Conservation (phyloP, 2,329 filamentous ascomycete genomes). For the Aspergillus sp. region DNA sequence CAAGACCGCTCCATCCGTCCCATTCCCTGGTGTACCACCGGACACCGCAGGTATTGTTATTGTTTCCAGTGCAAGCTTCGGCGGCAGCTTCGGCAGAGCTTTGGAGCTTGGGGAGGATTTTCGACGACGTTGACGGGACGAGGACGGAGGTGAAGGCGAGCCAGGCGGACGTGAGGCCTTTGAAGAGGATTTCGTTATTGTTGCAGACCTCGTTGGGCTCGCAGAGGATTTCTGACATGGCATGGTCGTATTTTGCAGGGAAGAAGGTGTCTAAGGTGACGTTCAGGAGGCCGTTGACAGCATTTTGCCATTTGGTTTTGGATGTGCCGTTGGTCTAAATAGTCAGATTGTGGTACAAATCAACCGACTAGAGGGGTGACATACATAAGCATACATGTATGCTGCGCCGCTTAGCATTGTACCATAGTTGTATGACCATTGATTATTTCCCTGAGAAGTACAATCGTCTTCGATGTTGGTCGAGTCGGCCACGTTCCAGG, state of each 20-base stretch:
- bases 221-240: slow-evolving; percentile 63
- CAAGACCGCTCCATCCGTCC: slow-evolving; percentile 32
- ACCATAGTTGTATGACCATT: slow-evolving; percentile 55
- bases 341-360: slow-evolving; percentile 14
- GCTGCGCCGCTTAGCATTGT: slow-evolving; percentile 53
- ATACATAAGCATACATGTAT: slow-evolving; percentile 50
- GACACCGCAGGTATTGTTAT: slow-evolving; percentile 48
- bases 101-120: slow-evolving; percentile 53
- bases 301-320: slow-evolving; percentile 50
- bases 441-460: slow-evolving; percentile 44
- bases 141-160: slow-evolving; percentile 56
- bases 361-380: slow-evolving; percentile 7
- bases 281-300: slow-evolving; percentile 51
- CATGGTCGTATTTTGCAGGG: slow-evolving; percentile 37
- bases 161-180: slow-evolving; percentile 64
- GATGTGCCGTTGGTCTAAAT: slow-evolving; percentile 26
- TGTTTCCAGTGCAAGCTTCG: slow-evolving; percentile 54
- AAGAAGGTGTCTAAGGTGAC: slow-evolving; percentile 47
- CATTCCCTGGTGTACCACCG: slow-evolving; percentile 35
- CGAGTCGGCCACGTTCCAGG: slow-evolving; percentile 51
- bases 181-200: slow-evolving; percentile 66
- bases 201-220: slow-evolving; percentile 58
- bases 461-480: slow-evolving; percentile 47
- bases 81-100: slow-evolving; percentile 56
- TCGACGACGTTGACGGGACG: slow-evolving; percentile 51